Conservation (phyloP, 2,329 filamentous ascomycete species). For the Fusarium sp. region DNA sequence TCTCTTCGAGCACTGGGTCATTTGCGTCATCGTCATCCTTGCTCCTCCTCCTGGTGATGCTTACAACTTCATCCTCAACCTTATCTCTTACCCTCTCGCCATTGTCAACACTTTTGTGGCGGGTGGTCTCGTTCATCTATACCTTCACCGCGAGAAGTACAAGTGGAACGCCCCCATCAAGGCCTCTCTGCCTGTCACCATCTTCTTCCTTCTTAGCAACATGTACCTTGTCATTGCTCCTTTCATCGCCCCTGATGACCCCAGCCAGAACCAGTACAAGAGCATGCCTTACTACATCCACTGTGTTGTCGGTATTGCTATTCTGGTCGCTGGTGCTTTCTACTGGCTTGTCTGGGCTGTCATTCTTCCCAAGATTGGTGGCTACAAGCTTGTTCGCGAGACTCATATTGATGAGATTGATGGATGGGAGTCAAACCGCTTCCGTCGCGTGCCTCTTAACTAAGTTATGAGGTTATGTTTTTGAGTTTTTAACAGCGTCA, state of each 20-base stretch:
- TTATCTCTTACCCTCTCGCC: conserved; percentile 74
- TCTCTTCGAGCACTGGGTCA: conserved; percentile 72
- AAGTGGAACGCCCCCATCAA: conserved; percentile 68
- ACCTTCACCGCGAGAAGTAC: conserved; percentile 60
- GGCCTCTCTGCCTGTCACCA: conserved; percentile 64
- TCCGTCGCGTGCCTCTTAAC: conserved; percentile 58
- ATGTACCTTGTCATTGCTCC: conserved; percentile 71
- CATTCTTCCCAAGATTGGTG: conserved; percentile 63
- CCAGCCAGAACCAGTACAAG: conserved; percentile 64
- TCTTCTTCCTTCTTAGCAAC: conserved; percentile 72
- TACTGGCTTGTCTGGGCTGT: conserved; percentile 70
- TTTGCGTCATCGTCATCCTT: conserved; percentile 74
- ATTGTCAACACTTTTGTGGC: conserved; percentile 68
- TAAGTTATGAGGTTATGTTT: not conserved
- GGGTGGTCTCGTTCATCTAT: conserved; percentile 65
- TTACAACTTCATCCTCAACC: conserved; percentile 72
- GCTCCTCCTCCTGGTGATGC: conserved; percentile 75
- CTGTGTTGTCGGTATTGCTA: conserved; percentile 67
- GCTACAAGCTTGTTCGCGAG: conserved; percentile 68
- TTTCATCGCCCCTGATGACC: conserved; percentile 65
- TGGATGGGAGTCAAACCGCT: conserved; percentile 71
- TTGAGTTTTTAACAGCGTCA: conserved; percentile 7
- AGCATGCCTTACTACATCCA: conserved; percentile 68
- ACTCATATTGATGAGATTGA: conserved; percentile 67
- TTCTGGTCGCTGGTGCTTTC: conserved; percentile 64